phyloP scores from a whole-genome alignment of 1,139 yeast genomes.

The Yamadazyma kanchanaburiensis region DNA sequence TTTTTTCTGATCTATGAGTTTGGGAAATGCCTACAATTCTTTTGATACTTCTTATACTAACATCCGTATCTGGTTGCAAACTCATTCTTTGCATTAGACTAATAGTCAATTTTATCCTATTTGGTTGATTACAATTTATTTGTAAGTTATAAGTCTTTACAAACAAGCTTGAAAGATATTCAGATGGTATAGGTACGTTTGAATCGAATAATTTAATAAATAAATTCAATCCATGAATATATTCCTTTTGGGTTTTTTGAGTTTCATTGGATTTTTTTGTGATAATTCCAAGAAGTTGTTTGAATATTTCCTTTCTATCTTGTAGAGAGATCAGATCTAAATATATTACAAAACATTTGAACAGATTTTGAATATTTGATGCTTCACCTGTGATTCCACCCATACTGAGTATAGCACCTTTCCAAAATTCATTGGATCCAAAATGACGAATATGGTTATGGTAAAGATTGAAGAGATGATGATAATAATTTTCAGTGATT shows the following conservation, averaged over 20 bases:
- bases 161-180: constrained; percentile 40
- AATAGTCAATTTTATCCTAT: constrained; percentile 30
- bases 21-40: constrained; percentile 29
- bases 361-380: constrained; percentile 41
- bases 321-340: too few species aligned
- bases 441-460: too few species aligned
- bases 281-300: constrained; percentile 8
- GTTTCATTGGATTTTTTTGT: constrained; percentile 12
- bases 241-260: constrained; percentile 10
- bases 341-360: constrained; percentile 39
- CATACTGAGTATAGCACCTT: constrained; percentile 52
- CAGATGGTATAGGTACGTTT: constrained; percentile 14
- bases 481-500: constrained; percentile 20
- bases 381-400: constrained; percentile 62
- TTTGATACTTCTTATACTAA: constrained; percentile 14
- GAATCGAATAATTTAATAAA: constrained; percentile 40
- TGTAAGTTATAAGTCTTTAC: constrained; percentile 58
- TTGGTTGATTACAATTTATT: constrained; percentile 38
- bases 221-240: constrained; percentile 17
- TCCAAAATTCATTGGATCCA: constrained; percentile 55
- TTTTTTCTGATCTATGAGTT: constrained; percentile 25
- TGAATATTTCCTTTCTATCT: constrained; percentile 11
- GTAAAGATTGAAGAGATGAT: constrained; percentile 20
- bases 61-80: constrained; percentile 6
- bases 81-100: constrained; percentile 34